A percentile compares a stretch with the other conserved stretches of the same genome.
These are phyloP conservation scores for Lanmaoa rubissima DNA, from an alignment of 768 basidiomycete genomes.

Conservation along the genomic window DNA sequence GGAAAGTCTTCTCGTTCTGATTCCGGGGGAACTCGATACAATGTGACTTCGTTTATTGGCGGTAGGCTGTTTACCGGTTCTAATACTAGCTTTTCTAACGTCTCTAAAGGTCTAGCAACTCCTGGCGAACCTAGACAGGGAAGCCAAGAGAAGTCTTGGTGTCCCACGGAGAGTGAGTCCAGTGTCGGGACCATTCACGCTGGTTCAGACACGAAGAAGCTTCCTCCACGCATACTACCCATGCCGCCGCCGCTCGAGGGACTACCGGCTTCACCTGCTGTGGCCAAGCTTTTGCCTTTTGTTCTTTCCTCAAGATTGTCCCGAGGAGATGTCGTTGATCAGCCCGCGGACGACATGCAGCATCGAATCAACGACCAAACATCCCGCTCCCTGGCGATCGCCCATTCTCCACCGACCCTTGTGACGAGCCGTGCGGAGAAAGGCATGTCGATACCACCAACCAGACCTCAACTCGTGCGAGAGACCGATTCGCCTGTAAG, in stretches of 20 bases:
- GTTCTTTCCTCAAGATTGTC: not conserved
- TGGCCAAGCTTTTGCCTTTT: not conserved
- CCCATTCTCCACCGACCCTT: conserved; percentile 19
- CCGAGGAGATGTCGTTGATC: conserved; percentile 1
- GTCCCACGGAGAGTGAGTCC: conserved; percentile 2
- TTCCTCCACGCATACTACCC: not conserved
- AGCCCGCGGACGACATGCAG: not conserved
- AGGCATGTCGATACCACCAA: conserved; percentile 21
- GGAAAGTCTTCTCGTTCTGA: conserved; percentile 28
- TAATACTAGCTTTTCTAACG: conserved; percentile 4
- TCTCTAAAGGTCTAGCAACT: conserved; percentile 33
- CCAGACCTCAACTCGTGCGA: conserved; percentile 22
- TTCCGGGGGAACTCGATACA: conserved; percentile 57
- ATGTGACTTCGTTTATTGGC: conserved; percentile 74
- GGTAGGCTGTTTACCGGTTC: conserved; percentile 30
- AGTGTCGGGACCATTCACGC: not conserved
- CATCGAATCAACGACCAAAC: not conserved
- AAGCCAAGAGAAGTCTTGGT: conserved; percentile 3
- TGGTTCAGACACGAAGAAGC: not conserved
- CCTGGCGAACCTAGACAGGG: conserved; percentile 20
- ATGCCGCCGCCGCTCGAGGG: not conserved
- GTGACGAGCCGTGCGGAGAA: conserved; percentile 20
- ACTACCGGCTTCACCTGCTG: not conserved
- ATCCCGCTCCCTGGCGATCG: conserved; percentile 19
- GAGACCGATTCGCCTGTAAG: conserved; percentile 33